Base-by-base conservation (phyloP, 495 filamentous ascomycete species). In the Xylaria grammica region DNA sequence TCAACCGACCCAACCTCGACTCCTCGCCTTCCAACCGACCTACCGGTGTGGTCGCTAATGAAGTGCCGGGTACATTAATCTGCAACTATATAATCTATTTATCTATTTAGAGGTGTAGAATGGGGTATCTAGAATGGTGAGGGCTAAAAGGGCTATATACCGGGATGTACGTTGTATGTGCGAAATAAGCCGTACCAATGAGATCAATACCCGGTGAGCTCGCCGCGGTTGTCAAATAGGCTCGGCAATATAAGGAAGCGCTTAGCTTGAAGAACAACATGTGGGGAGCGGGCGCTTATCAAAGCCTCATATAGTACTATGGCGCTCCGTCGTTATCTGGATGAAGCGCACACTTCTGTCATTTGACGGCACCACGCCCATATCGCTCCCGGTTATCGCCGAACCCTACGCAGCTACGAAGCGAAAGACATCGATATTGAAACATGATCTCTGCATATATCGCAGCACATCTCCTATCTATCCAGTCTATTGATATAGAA, bases 161-260 rank as follows among this genome's bases (percentile, higher is more conserved):
- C 54, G 54, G 36, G 54, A 44, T 57, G 36, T 57, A 22, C 36
- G 5, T 19, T 45, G 17, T 44, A 57, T 57, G 54, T 57, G 20
- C 30, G 56, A 34, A 48, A 59, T 59, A 40, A 59, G 42, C 56
- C 56, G 56, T 59, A 48, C 56, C 56, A 59, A 59, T 59, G 42
- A 59, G 8, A 59, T 59, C 27, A 34, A 19, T 59, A 42, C 56
- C 56, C 24, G 54, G 26, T 19, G 38, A 57, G 11, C 15, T 57
- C 38, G 36, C 54, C 38, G 54, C 56, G 17, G 15, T 24, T 48
- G 17, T 36, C 27, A 48, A 59, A 59, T 34, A 17, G n/a, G 42
- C 40, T 36, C 56, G 56, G 56, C 42, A 59, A 46, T 48, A 48
- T 42, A 24, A 13, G 6, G 17, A 46, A 36, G 26, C 30, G 29